Evolutionary conservation across 2,329 filamentous ascomycete species (phyloP).

Genomic region (Dendryphion nanum): DNA sequence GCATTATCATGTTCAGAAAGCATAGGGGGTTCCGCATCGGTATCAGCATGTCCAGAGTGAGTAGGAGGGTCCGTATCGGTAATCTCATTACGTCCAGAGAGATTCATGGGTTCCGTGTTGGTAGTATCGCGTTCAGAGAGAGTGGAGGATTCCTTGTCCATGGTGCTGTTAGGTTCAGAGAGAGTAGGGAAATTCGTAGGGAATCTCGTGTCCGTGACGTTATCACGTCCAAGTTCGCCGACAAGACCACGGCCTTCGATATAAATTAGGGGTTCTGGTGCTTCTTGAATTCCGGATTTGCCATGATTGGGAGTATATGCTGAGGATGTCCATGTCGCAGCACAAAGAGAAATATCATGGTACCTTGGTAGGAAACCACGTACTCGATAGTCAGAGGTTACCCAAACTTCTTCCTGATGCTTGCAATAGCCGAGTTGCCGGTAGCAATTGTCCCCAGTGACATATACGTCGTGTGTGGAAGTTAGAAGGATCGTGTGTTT

Average conservation of each 20-base stretch:
- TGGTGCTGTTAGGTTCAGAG: too few relatives aligned
- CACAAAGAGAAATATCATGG: not conserved
- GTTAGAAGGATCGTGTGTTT: conserved; percentile 81
- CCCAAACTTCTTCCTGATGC: too few relatives aligned
- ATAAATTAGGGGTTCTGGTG: not conserved
- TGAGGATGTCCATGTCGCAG: not conserved
- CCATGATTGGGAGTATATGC: not conserved
- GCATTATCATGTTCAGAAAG: too few relatives aligned
- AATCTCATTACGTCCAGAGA: too few relatives aligned
- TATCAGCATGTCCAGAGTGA: not conserved
- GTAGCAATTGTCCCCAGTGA: conserved; percentile 60
- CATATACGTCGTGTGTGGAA: conserved; percentile 59
- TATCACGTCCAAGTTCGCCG: not conserved
- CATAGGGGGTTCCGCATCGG: too few relatives aligned
- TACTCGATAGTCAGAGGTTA: too few relatives aligned
- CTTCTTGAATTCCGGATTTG: too few relatives aligned
- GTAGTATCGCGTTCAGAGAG: too few relatives aligned
- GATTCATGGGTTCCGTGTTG: too few relatives aligned
- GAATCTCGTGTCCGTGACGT: not conserved
- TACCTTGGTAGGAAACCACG: not conserved
- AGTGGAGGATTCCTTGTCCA: too few relatives aligned
- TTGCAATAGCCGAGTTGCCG: conserved; percentile 48
- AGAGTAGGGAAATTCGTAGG: too few relatives aligned
- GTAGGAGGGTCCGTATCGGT: not conserved
- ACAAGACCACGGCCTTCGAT: not conserved